Evolutionary conservation across 306 rosid genomes (phyloP).

Genomic region (Rosa multiflora): DNA sequence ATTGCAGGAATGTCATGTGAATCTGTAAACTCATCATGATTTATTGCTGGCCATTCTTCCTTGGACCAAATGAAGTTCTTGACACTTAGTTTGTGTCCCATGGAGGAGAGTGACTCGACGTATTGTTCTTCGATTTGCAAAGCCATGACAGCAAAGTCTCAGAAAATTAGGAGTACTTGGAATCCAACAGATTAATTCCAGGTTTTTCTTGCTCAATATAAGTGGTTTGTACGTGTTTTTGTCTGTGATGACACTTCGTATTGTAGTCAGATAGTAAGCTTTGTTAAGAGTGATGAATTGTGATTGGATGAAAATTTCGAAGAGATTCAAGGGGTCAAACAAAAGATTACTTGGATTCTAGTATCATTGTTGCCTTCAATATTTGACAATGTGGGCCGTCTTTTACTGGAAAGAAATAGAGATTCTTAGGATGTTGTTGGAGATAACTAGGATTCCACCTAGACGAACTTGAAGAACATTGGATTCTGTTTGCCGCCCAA

Average conservation of each 20-base stretch:
- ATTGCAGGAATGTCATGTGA: slow-evolving; percentile 12
- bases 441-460: slow-evolving; percentile 1
- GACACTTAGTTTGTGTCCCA: slow-evolving; percentile 17
- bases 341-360: slow-evolving; percentile 1
- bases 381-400: background rate
- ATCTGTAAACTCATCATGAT: slow-evolving; percentile 8
- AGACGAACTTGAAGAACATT: slow-evolving; percentile 6
- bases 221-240: background rate
- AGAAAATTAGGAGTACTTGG: background rate
- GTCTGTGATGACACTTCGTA: background rate
- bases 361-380: slow-evolving; percentile 8
- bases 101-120: slow-evolving; percentile 16
- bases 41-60: slow-evolving; percentile 19
- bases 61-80: slow-evolving; percentile 19
- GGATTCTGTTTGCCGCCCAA: slow-evolving; percentile 7
- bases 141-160: slow-evolving; percentile 7
- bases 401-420: slow-evolving; percentile 1
- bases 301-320: background rate
- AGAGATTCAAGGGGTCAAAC: background rate
- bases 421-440: slow-evolving; percentile 2
- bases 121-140: slow-evolving; percentile 7
- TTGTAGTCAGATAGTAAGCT: background rate
- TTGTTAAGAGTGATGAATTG: slow-evolving; percentile 9
- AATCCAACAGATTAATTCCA: background rate
- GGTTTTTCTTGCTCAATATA: background rate